These are phyloP conservation scores for Cladosporium sp. DNA, from an alignment of 2,329 filamentous ascomycete genomes.

Conservation along the genomic window DNA sequence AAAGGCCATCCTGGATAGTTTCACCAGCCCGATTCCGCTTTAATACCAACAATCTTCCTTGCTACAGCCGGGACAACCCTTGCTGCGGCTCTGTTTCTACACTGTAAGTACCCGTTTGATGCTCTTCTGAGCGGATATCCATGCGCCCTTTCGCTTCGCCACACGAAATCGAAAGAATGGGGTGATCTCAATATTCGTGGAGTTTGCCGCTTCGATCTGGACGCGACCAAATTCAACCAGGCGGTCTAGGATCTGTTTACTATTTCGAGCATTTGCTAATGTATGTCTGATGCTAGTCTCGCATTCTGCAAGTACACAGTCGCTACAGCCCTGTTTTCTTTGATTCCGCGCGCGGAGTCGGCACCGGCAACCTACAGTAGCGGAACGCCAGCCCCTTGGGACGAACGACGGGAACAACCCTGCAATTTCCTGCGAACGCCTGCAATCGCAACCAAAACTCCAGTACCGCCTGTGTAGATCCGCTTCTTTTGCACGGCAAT, in stretches of 20 bases:
- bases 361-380: slow-evolving; percentile 29
- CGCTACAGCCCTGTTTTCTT: slow-evolving; percentile 25
- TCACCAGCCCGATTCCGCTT: background rate
- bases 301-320: slow-evolving; percentile 20
- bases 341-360: slow-evolving; percentile 25
- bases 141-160: slow-evolving; percentile 6
- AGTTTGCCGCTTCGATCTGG: background rate
- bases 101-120: slow-evolving; percentile 6
- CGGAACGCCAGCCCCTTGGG: slow-evolving; percentile 28
- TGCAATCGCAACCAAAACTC: slow-evolving; percentile 25
- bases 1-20: slow-evolving; percentile 4
- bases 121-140: slow-evolving; percentile 1
- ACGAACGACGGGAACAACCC: slow-evolving; percentile 27
- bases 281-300: slow-evolving; percentile 8
- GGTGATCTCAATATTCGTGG: background rate
- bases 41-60: slow-evolving; percentile 8
- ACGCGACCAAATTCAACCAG: background rate
- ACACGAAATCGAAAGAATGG: slow-evolving; percentile 6
- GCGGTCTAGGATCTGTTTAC: background rate
- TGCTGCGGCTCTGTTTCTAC: slow-evolving; percentile 1
- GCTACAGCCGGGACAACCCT: slow-evolving; percentile 9
- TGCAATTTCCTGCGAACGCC: slow-evolving; percentile 37
- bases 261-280: slow-evolving; percentile 1
- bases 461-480: slow-evolving; percentile 18
- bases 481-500: slow-evolving; percentile 17